Percentiles rank a stretch among this genome's conserved stretches.
Conservation (phyloP, 805 yeast genomes). For the Wickerhamiella nectarea region DNA sequence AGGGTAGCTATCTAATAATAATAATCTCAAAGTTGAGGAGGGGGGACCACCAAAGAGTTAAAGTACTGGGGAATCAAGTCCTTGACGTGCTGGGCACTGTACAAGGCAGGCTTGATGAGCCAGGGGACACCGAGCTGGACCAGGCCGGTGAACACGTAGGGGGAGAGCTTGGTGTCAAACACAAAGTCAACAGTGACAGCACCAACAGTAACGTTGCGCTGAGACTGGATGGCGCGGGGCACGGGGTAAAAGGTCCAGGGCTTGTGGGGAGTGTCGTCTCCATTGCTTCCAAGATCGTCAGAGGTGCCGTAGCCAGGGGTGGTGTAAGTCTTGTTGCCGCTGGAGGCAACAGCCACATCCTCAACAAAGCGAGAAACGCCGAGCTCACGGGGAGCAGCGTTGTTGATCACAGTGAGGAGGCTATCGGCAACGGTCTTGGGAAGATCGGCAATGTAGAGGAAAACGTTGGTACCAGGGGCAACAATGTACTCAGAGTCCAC, state of each 20-base stretch:
- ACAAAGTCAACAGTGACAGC: constrained; percentile 46
- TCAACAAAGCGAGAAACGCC: constrained; percentile 11
- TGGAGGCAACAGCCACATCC: neutral
- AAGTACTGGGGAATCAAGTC: constrained; percentile 24
- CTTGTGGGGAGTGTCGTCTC: constrained; percentile 67
- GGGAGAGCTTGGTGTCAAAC: constrained; percentile 62
- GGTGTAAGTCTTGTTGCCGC: constrained; percentile 19
- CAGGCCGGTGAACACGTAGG: constrained; percentile 36
- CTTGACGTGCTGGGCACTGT: constrained; percentile 21
- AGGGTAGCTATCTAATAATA: no score
- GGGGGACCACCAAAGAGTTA: constrained; percentile 2
- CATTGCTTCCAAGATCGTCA: constrained; percentile 76
- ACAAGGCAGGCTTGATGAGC: constrained; percentile 14
- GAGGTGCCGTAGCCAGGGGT: constrained; percentile 64
- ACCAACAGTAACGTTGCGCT: constrained; percentile 19
- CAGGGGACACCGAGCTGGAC: constrained; percentile 21
- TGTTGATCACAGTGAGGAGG: constrained; percentile 43
- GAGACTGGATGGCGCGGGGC: constrained; percentile 66
- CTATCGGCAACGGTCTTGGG: constrained; percentile 44
- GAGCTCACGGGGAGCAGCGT: constrained; percentile 15
- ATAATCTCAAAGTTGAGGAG: neutral
- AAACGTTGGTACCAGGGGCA: constrained; percentile 69
- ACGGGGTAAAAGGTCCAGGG: constrained; percentile 44
- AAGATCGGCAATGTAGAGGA: constrained; percentile 48
- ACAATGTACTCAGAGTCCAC: constrained; percentile 64